Evolutionary conservation across 805 yeast species (phyloP), one percentile per base, ranked within the genome.

Genomic region (Suhomyces xylopsoci): DNA sequence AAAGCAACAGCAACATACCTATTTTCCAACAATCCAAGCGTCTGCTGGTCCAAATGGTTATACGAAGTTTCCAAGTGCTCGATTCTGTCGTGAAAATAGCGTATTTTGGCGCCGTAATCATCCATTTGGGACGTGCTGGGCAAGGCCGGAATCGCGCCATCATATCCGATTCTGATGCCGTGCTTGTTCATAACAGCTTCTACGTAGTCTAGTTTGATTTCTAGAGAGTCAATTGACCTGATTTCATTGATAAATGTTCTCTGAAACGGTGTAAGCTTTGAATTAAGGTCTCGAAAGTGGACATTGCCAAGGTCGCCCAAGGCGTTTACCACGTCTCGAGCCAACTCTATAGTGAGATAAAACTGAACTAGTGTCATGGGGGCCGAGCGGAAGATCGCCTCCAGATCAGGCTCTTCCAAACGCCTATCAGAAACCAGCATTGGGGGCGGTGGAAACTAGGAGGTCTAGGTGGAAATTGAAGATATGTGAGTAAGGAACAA

Each of bases 281-380:
- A 67, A 58, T 78, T 78, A 74, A 90, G 77, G 60, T 75, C 80
- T 40, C 79, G 62, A 57, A 75, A 76, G 58, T 76, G 80, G 10
- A 76, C 80, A 25, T 65, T 62, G 24, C 77, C 78, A 17, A 67
- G 54, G n/a, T 62, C 56, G 7, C 80, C 80, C 26, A 76, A 57
- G 1, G 66, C 65, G 45, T 62, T 63, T 17, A 74, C 78, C 52
- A 74, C 68, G 47, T 76, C 79, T 47, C 79, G 54, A 7, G 79
- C 78, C 58, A 75, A 60, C 56, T 78, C 81, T 15, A 69, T 69
- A 20, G 81, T 76, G 26, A 78, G 77, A 55, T 76, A 78, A 63
- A 78, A 73, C 54, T 78, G 81, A 12, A 77, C 80, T 45, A 78
- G 61, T 2, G 76, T 65, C 81, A 78, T 78, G 8, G 80, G 79